Evolutionary conservation across 192 early-diverging fungal species (phyloP).

Genomic region (Backusella sp.): DNA sequence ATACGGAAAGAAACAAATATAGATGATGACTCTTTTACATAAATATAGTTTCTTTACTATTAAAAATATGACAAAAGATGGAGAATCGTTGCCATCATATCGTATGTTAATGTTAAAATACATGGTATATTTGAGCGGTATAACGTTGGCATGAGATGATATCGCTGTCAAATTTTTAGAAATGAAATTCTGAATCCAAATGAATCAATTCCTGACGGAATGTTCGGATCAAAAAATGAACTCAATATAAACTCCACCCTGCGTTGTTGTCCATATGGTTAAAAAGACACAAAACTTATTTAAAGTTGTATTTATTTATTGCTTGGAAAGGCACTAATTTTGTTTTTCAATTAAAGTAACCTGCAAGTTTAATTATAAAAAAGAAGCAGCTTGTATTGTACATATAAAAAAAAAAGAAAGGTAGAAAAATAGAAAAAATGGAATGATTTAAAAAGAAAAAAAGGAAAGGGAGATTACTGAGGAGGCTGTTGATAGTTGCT

Average conservation of each 20-base stretch:
- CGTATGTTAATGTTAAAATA: no score
- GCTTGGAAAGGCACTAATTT: background rate
- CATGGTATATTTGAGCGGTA: no score
- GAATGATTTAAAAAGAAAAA: background rate
- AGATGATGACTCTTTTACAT: background rate
- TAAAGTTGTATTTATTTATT: background rate
- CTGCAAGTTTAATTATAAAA: background rate
- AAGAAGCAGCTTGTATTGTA: background rate
- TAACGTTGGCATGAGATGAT: background rate
- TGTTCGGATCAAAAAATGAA: background rate
- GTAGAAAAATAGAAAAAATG: background rate
- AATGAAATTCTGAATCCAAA: background rate
- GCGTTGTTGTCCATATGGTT: background rate
- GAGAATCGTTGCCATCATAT: no score
- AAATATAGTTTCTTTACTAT: no score
- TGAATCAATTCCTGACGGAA: background rate
- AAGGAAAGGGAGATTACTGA: background rate
- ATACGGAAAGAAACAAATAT: background rate
- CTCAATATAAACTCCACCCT: background rate
- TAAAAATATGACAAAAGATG: no score
- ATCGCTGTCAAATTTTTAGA: background rate
- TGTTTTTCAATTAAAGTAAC: background rate
- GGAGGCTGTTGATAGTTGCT: background rate
- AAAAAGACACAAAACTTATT: background rate
- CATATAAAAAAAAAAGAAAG: background rate